Evolutionary conservation across 2,329 filamentous ascomycete species (phyloP), one percentile per base, ranked within the genome.

Genomic region (Trichoderma aggressivum): DNA sequence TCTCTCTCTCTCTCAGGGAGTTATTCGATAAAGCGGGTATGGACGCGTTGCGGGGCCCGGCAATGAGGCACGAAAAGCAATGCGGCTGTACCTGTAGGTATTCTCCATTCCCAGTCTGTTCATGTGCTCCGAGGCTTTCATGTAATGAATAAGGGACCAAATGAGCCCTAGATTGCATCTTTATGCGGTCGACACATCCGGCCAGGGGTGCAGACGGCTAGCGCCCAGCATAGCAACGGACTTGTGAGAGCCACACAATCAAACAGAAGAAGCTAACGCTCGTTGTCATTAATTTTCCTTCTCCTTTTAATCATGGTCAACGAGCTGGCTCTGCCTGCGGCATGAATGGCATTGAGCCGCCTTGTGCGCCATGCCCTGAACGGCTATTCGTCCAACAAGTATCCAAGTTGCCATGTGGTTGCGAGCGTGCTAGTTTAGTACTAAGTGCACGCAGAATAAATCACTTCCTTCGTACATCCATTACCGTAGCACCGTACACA

Each of bases 151-250:
- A 53, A 61, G 58, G 67, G 67, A 62, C 58, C 39, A 26, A 70
- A 70, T 62, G 58, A 62, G 58, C 67, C 36, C 59, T 55, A 61
- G 67, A 62, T 62, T 70, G 24, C 67, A 56, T 62, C 30, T 62
- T 70, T 36, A 70, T 70, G 67, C 67, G 59, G 67, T 70, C 43
- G 43, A 70, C 34, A 43, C 47, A 62, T 70, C 67, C 67, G 58
- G 67, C 30, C 67, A 62, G 67, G 65, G 65, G 67, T 60, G 21
- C 21, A 16, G 34, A 59, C 8, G 65, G 28, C 65, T 68, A 68
- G 65, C 39, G 65, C 55, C 56, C 28, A 53, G 56, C 65, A 24
- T 32, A 60, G 65, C 16, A 68, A 50, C 16, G 56, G 43, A 34
- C 65, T 50, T 50, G 14, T 24, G 36, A 68, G 28, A 36, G 36